Base-by-base conservation (phyloP, 805 yeast species). In the Lachancea mirantina region DNA sequence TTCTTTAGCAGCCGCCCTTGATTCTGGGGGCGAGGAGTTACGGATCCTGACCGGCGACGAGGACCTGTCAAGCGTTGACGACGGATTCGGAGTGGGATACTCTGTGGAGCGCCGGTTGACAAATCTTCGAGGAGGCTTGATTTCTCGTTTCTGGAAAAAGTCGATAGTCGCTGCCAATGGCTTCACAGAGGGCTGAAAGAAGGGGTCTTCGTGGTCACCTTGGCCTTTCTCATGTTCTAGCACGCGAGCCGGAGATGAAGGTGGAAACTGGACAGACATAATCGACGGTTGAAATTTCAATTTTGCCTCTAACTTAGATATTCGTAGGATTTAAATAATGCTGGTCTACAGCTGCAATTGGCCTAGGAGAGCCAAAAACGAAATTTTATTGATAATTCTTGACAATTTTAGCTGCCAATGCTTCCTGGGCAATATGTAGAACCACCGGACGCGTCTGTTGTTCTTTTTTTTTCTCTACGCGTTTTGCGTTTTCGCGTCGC, bases 71-170 rank as follows among this genome's bases (percentile, higher is more conserved):
- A 62, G 46, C 5, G 74, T 67, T 1, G 78, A 72, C 1, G 85
- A 78, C 1, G 89, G 87, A 43, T 76, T 72, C 14, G 89, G 89
- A 1, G 87, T 79, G 8, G 84, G 84, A 45, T 76, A 76, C 7
- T 63, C 63, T 39, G 35, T 5, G 23, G 37, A 21, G 54, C 47
- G 26, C 46, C 57, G 36, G 46, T 26, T 10, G 16, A 20, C 22
- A 16, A 15, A 30, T 17, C 30, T 24, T 35, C 7, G 35, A 34
- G 19, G 14, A 11, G 22, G 35, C 21, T 26, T 36, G 14, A 25
- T 34, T 34, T 22, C 34, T 30, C 27, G 30, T 31, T 28, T 33
- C 26, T 33, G 23, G 26, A 33, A 38, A 19, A 38, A 33, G n/a
- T 27, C 20, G 23, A 38, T 31, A 3, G 46, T 39, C 28, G 42